Evolutionary conservation across 1,284 basidiomycete species (phyloP), one percentile per base, ranked within the genome.

Genomic region (Moesziomyces sp.): DNA sequence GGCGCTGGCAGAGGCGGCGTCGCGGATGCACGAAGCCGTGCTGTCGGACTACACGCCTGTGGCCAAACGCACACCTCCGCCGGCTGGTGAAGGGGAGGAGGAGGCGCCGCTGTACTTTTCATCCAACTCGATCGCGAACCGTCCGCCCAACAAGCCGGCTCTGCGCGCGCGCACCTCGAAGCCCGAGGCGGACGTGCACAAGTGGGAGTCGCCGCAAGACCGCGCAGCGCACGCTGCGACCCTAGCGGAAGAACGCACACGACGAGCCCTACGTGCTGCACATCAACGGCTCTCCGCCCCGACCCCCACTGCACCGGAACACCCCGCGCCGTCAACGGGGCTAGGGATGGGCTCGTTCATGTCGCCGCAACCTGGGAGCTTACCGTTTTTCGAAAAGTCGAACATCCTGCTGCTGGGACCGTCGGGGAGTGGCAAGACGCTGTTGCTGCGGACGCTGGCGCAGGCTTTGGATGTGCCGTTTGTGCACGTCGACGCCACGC

Each of bases 371-470:
- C 73, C 73, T 0, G 59, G 58, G 7, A 57, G 54, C 0, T 58
- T 68, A 2, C 62, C 60, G 3, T 68, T 73, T 14, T 74, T 98
- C 58, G 94, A 98, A 85, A 88, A 90, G 4, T 89, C 93, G n/a
- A 89, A 91, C 59, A 88, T 98, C 53, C 88, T 98, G 26, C 89
- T 97, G 69, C 85, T 97, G 56, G 91, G 91, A 21, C 90, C 87
- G 2, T 90, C 91, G 43, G 92, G 71, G 3, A 52, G 42, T 26
- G 77, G 77, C 28, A 80, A 80, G 49, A 75, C 78, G 6, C 56
- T 78, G 0, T 64, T 80, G 13, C 53, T 79, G 0, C 61, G 67
- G 2, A 80, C 77, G 5, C 57, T 80, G 2, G 72, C 78, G 0
- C 52, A 59, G 35, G 72, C 72, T 11, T 67, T 80, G 21, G 65